These are phyloP conservation scores for Kluyveromyces siamensis DNA, from an alignment of 805 yeast genomes.

Conservation along the genomic window DNA sequence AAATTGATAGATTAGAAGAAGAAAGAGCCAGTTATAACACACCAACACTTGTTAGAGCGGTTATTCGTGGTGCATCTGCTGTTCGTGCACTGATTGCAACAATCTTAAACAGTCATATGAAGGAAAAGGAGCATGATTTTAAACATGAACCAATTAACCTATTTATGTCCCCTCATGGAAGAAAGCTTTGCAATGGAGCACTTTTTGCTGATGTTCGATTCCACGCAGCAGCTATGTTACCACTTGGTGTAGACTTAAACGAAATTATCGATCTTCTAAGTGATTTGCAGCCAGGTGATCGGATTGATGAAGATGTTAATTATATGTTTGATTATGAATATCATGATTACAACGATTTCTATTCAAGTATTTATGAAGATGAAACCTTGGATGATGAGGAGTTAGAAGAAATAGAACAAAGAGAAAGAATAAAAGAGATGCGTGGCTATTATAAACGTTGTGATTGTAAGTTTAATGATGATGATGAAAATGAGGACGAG, in stretches of 20 bases:
- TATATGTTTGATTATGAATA: conserved; percentile 53
- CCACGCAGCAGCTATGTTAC: conserved; percentile 46
- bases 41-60: conserved; percentile 40
- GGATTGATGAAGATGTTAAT: conserved; percentile 58
- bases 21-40: conserved; percentile 29
- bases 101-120: conserved; percentile 43
- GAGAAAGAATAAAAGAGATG: conserved; percentile 14
- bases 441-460: conserved; percentile 27
- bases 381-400: conserved; percentile 17
- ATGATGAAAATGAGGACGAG: conserved; percentile 18
- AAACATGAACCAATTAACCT: conserved; percentile 48
- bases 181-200: conserved; percentile 53
- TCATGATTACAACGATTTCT: conserved; percentile 32
- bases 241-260: conserved; percentile 37
- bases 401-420: conserved; percentile 13
- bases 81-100: conserved; percentile 54
- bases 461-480: conserved; percentile 31
- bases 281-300: conserved; percentile 50
- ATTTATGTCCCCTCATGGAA: conserved; percentile 59
- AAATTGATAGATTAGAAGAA: conserved; percentile 46
- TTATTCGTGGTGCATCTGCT: conserved; percentile 55
- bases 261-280: conserved; percentile 47
- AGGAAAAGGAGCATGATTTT: conserved; percentile 42
- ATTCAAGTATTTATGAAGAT: conserved; percentile 8
- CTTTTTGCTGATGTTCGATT: conserved; percentile 49